Evolutionary conservation across 2,329 filamentous ascomycete species (phyloP).

Genomic region (Cladosporium sp.): DNA sequence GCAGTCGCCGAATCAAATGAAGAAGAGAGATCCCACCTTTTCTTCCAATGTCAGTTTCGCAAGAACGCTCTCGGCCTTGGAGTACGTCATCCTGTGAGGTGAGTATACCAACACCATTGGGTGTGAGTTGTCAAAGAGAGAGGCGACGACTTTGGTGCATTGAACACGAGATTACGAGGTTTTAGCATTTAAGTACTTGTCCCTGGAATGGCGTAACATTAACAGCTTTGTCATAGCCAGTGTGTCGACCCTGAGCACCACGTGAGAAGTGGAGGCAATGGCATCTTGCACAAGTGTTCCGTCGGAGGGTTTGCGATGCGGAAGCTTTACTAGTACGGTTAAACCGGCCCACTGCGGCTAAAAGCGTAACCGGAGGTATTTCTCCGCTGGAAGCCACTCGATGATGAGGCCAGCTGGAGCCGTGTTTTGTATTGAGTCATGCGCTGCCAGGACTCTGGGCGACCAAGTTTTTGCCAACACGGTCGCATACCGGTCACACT

Average conservation of each 20-base stretch:
- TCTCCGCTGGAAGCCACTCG: background rate
- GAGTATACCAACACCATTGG: background rate
- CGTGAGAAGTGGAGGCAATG: background rate
- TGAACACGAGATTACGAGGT: background rate
- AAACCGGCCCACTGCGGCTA: background rate
- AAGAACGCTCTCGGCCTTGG: background rate
- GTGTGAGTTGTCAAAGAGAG: background rate
- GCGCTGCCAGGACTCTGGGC: background rate
- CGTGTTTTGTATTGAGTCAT: background rate
- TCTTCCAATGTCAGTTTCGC: conserved; percentile 6
- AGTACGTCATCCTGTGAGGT: background rate
- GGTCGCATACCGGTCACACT: background rate
- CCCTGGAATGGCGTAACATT: background rate
- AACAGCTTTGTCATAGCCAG: background rate
- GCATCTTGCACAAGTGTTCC: background rate
- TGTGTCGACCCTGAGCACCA: background rate
- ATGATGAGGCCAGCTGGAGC: background rate
- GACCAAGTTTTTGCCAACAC: background rate
- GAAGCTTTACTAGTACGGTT: background rate
- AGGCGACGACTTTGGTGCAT: background rate
- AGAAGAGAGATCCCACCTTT: background rate
- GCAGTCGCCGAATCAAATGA: background rate
- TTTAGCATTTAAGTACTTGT: background rate
- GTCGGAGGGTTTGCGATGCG: background rate
- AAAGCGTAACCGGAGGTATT: background rate